These are phyloP conservation scores for Vaccinium vitisidaea DNA, from an alignment of 148 eudicot genomes.

Conservation along the genomic window DNA sequence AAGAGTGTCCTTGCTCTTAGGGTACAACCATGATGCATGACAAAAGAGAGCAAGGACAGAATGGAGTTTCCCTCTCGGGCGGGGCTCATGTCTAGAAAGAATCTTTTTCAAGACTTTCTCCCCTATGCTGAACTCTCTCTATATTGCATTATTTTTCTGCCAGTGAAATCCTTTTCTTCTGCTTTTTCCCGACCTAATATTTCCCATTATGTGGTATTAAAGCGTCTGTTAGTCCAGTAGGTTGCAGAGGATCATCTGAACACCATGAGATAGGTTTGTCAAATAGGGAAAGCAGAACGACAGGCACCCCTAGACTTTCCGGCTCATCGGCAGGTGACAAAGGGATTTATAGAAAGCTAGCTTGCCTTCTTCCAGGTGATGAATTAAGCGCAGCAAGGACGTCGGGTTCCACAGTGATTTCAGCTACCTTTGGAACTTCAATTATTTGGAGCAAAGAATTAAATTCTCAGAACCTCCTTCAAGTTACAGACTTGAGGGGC, in stretches of 20 bases:
- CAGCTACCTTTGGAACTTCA: neutral
- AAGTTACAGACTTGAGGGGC: neutral
- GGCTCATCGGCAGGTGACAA: no score
- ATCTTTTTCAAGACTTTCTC: no score
- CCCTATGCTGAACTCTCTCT: no score
- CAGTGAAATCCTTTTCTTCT: no score
- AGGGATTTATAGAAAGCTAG: no score
- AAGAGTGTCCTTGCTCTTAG: neutral
- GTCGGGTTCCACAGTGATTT: neutral
- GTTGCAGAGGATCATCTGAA: neutral
- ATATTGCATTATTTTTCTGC: neutral
- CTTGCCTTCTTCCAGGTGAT: no score
- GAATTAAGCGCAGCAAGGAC: no score
- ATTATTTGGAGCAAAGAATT: neutral
- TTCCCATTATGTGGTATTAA: neutral
- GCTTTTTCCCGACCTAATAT: no score
- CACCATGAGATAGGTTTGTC: neutral
- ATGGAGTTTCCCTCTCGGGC: neutral
- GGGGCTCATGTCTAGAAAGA: no score
- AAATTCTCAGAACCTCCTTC: conserved; percentile 3
- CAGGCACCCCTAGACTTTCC: no score
- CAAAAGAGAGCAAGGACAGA: neutral
- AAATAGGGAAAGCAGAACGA: neutral
- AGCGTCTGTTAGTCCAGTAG: neutral
- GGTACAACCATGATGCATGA: neutral